Evolutionary conservation across 2,329 filamentous ascomycete species (phyloP).

Genomic region (Periglandula ipomoeae): DNA sequence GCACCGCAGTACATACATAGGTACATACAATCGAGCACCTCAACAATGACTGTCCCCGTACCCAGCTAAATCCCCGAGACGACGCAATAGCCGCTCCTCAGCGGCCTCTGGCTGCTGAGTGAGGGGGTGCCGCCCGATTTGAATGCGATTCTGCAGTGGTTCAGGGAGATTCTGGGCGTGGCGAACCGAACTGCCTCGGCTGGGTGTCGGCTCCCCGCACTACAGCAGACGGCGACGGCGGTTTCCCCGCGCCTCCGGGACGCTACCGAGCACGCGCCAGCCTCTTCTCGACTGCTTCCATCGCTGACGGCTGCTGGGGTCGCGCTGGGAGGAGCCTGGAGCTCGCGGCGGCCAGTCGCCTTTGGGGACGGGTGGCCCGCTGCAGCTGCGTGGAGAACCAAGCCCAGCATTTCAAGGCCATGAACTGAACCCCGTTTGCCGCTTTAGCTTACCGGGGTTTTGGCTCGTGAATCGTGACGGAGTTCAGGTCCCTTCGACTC

Average conservation of each 20-base stretch:
- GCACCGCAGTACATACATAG: no score
- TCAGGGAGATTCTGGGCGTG: not conserved
- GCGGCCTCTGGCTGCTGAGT: not conserved
- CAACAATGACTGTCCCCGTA: no score
- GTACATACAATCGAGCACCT: no score
- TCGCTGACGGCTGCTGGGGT: no score
- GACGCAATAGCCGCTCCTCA: no score
- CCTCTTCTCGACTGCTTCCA: not conserved
- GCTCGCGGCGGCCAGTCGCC: not conserved
- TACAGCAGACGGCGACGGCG: constrained; percentile 1
- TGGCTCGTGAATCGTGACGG: constrained; percentile 2
- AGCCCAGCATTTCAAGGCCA: no score
- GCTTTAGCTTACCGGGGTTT: not conserved
- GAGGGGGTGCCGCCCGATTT: not conserved
- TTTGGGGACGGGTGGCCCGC: not conserved
- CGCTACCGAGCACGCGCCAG: not conserved
- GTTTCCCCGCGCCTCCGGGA: constrained; percentile 7
- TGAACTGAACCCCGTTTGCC: not conserved
- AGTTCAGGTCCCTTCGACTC: not conserved
- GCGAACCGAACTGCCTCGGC: constrained; percentile 5
- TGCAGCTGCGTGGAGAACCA: not conserved
- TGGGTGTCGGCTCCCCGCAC: constrained; percentile 7
- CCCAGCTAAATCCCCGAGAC: no score
- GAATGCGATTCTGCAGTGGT: not conserved
- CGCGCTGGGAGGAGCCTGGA: no score